These are phyloP conservation scores for Pichia exigua DNA, from an alignment of 805 yeast species.

Conservation along the genomic window DNA sequence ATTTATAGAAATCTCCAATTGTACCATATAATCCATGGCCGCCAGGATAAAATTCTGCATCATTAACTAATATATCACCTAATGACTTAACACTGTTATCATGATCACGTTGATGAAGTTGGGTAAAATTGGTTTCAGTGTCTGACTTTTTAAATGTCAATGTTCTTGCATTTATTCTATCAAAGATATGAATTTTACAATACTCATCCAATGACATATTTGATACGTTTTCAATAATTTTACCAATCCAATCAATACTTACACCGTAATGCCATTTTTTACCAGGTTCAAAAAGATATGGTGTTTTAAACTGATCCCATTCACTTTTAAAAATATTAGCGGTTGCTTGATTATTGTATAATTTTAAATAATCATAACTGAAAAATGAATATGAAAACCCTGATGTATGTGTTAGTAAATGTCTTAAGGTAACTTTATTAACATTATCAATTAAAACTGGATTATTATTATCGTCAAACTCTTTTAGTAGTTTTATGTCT, in stretches of 20 bases:
- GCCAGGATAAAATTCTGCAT: slow-evolving; percentile 4
- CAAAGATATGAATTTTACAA: slow-evolving; percentile 4
- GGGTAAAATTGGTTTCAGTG: neutral
- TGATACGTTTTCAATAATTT: slow-evolving; percentile 1
- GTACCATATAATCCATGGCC: slow-evolving; percentile 7
- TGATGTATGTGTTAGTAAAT: slow-evolving; percentile 6
- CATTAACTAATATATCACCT: neutral
- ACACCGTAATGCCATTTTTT: slow-evolving; percentile 7
- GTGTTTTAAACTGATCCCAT: slow-evolving; percentile 5
- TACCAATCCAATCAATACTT: slow-evolving; percentile 5
- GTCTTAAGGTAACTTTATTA: slow-evolving; percentile 3
- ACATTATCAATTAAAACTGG: neutral
- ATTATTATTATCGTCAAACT: neutral
- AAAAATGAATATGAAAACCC: slow-evolving; percentile 7
- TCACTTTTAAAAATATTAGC: slow-evolving; percentile 20
- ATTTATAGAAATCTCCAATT: slow-evolving; percentile 3
- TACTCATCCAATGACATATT: slow-evolving; percentile 4
- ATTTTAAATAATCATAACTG: neutral
- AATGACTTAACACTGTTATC: neutral
- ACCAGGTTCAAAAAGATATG: slow-evolving; percentile 25
- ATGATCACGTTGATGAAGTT: slow-evolving; percentile 4
- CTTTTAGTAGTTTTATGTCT: neutral
- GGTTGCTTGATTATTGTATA: neutral
- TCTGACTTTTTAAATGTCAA: neutral
- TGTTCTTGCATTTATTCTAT: slow-evolving; percentile 1